Evolutionary conservation across 1,139 yeast species (phyloP).

Genomic region (Sugiyamaella castrensis): DNA sequence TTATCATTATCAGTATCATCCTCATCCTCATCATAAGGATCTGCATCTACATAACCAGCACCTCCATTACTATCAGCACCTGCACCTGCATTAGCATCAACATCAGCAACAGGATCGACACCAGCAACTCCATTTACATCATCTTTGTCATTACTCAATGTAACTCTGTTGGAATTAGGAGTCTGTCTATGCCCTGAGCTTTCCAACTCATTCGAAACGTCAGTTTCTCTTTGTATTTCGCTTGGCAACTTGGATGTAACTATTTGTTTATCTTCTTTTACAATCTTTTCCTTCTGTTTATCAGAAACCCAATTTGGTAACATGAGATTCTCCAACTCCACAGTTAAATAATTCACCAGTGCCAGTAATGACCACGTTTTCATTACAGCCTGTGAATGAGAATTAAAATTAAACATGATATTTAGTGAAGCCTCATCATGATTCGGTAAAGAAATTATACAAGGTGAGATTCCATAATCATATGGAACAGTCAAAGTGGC

Average conservation of each 20-base stretch:
- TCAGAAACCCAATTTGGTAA: conserved; percentile 18
- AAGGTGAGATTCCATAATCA: conserved; percentile 26
- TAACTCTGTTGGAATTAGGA: not conserved
- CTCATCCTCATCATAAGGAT: conserved; percentile 4
- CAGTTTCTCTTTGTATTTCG: not conserved
- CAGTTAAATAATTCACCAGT: conserved; percentile 32
- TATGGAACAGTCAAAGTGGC: conserved; percentile 31
- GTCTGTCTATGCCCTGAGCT: too few relatives aligned
- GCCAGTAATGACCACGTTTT: conserved; percentile 34
- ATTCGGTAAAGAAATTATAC: conserved; percentile 25
- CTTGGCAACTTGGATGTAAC: not conserved
- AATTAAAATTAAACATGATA: conserved; percentile 33
- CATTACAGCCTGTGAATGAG: conserved; percentile 26
- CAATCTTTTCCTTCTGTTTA: conserved; percentile 2
- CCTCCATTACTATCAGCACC: conserved; percentile 9
- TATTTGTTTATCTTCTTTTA: not conserved
- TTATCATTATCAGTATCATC: conserved; percentile 5
- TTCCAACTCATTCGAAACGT: too few relatives aligned
- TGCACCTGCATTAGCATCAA: conserved; percentile 1
- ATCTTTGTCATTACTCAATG: not conserved
- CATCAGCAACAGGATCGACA: conserved; percentile 9
- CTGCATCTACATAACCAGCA: conserved; percentile 4
- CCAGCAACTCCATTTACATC: conserved; percentile 10
- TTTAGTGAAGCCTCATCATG: conserved; percentile 26
- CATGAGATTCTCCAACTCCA: conserved; percentile 28